Base-by-base conservation (phyloP, 371 early-diverging fungal species). In the Mucor ambiguus region DNA sequence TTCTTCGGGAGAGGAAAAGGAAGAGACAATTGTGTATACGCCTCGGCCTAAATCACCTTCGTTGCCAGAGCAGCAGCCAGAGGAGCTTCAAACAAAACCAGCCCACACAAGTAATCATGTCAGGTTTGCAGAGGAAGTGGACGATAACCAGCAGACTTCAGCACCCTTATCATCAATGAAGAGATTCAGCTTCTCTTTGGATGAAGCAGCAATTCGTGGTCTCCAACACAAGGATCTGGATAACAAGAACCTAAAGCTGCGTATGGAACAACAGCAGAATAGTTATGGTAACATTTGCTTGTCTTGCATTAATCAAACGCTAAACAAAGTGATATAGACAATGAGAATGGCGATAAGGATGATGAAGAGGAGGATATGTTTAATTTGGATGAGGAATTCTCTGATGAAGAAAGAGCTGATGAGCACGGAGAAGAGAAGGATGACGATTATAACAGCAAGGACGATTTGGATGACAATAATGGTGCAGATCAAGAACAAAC, bases 341-440 rank as follows among this genome's bases (percentile, higher is more conserved):
- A 63, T 10, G 18, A 38, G 28, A 14, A 60, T 14, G 12, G 41
- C 20, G 24, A 61, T n/a, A 24, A 41, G 22, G 61, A 56, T 18
- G 67, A 71, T 29, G 64, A 71, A n/a, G 80, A 77, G 22, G 81
- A 77, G 24, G 81, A 81, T 18, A 71, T 83, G 71, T 83, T 83
- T 58, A 64, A 78, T 57, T 60, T 83, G 33, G 83, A 83, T 57
- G 83, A 83, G 64, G 83, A 81, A 33, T 74, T 83, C 5, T 64
- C 68, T 18, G 66, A 66, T 12, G 60, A 60, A 28, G 48, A 54
- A 10, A 46, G 30, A 18, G 49, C 41, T 6, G 12, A 61, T 18
- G 12, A 10, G 5, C 7, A 54, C 22, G 18, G 43, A 1, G 60
- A 61, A 26, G 38, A 16, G 14, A 38, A 61, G 18, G 54, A 60